Evolutionary conservation across 2,329 filamentous ascomycete genomes (phyloP).

Genomic region (Beauveria asiatica): DNA sequence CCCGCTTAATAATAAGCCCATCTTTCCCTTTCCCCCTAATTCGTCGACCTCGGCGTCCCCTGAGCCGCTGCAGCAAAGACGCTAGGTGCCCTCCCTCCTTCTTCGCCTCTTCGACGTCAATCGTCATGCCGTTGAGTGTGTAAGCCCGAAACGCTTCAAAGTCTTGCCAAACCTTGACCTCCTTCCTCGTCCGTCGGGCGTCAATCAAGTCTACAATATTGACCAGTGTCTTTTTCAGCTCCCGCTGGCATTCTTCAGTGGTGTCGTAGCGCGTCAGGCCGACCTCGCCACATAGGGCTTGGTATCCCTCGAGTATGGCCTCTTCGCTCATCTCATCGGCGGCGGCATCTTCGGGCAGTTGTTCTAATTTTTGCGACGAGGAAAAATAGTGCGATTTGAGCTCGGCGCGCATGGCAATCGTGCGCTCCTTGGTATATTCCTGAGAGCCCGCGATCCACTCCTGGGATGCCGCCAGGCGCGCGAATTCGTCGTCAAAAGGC

Average conservation of each 20-base stretch:
- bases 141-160: constrained; percentile 19
- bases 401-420: constrained; percentile 23
- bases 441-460: constrained; percentile 22
- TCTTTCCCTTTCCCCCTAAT: constrained; percentile 45
- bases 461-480: constrained; percentile 24
- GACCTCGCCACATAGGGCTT: constrained; percentile 21
- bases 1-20: background rate
- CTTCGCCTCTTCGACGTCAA: constrained; percentile 18
- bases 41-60: background rate
- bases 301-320: constrained; percentile 19
- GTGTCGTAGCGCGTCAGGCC: constrained; percentile 15
- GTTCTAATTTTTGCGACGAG: constrained; percentile 11
- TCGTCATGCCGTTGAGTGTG: constrained; percentile 17
- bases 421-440: constrained; percentile 21
- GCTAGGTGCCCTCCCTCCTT: constrained; percentile 16
- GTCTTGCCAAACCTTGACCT: constrained; percentile 20
- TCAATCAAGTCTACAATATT: constrained; percentile 26
- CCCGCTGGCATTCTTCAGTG: constrained; percentile 16
- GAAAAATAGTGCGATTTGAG: constrained; percentile 22
- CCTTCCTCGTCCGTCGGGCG: constrained; percentile 17
- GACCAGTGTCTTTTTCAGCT: constrained; percentile 20
- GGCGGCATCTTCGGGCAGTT: background rate
- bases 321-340: background rate
- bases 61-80: constrained; percentile 17
- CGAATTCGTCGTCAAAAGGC: constrained; percentile 24